Percentiles rank a stretch among this genome's conserved stretches.
phyloP scores from a whole-genome alignment of 2,329 filamentous ascomycete genomes.

The Fusarium sp. region DNA sequence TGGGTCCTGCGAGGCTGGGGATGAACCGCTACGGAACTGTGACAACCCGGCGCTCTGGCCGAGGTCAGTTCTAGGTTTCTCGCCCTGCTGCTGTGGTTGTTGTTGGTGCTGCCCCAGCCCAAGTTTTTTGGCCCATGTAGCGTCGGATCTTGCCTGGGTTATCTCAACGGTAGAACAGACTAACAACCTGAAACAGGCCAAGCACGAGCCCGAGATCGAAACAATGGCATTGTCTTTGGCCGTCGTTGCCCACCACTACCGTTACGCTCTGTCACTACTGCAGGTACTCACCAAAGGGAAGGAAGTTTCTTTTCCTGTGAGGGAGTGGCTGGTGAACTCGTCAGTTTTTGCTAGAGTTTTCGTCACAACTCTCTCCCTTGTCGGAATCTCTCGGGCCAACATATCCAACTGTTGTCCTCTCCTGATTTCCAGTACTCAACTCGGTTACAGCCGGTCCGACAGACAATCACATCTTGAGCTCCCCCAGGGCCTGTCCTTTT shows the following conservation, averaged over 20 bases:
- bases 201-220: constrained; percentile 27
- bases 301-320: constrained; percentile 8
- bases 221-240: constrained; percentile 20
- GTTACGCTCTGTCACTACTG: constrained; percentile 7
- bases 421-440: not conserved
- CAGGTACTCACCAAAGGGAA: constrained; percentile 2
- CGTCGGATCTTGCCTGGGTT: constrained; percentile 30
- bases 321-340: constrained; percentile 16
- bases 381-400: constrained; percentile 14
- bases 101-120: constrained; percentile 1
- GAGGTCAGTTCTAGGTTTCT: constrained; percentile 11
- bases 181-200: constrained; percentile 40
- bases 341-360: constrained; percentile 7
- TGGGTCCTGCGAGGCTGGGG: constrained; percentile 1
- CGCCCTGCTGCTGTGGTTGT: not conserved
- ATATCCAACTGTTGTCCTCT: not conserved
- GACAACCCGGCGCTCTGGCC: constrained; percentile 7
- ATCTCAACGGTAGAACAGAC: constrained; percentile 28
- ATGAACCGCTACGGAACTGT: not conserved
- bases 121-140: constrained; percentile 17
- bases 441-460: constrained; percentile 6
- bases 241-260: constrained; percentile 11
- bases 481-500: not conserved
- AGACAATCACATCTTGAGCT: not conserved
- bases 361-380: constrained; percentile 9